Percentiles rank a stretch among this genome's conserved stretches.
phyloP scores from a whole-genome alignment of 495 filamentous ascomycete species.

The Penicillium parvum region DNA sequence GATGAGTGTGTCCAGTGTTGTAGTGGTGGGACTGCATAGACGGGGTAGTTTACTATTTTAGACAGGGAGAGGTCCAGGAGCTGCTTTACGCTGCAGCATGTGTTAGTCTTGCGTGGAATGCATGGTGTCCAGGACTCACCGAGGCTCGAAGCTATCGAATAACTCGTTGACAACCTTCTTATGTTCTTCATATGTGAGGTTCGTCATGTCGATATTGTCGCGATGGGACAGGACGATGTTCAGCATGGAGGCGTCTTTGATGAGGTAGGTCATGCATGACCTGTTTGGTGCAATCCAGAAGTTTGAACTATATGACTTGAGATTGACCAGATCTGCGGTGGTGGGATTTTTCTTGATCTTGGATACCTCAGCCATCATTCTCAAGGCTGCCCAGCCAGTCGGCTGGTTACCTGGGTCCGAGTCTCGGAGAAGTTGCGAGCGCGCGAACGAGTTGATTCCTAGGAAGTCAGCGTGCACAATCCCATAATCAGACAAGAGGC shows the following conservation, averaged over 20 bases:
- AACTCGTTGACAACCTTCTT: not conserved
- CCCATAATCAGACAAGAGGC: not conserved
- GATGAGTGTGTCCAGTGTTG: not conserved
- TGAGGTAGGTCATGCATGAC: conserved; percentile 5
- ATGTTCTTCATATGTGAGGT: not conserved
- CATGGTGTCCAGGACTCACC: not conserved
- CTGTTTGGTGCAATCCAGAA: conserved; percentile 4
- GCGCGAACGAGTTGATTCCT: conserved; percentile 3
- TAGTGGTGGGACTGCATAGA: conserved; percentile 2
- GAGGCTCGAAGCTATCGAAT: not conserved
- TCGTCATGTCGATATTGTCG: not conserved
- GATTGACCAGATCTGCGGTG: not conserved
- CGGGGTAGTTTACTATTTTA: not conserved
- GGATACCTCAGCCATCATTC: conserved; percentile 8
- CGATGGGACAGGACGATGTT: conserved; percentile 3
- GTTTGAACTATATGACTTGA: not conserved
- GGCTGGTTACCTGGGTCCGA: not conserved
- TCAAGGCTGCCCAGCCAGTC: conserved; percentile 7
- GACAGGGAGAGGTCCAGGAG: conserved; percentile 1
- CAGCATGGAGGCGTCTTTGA: conserved; percentile 4
- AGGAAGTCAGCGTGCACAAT: not conserved
- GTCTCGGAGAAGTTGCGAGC: not conserved
- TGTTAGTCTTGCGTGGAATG: not conserved
- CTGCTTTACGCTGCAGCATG: not conserved
- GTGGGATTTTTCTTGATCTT: conserved; percentile 3